phyloP scores from a whole-genome alignment of 192 early-diverging fungal genomes.

The Rhizophlyctis rosea region DNA sequence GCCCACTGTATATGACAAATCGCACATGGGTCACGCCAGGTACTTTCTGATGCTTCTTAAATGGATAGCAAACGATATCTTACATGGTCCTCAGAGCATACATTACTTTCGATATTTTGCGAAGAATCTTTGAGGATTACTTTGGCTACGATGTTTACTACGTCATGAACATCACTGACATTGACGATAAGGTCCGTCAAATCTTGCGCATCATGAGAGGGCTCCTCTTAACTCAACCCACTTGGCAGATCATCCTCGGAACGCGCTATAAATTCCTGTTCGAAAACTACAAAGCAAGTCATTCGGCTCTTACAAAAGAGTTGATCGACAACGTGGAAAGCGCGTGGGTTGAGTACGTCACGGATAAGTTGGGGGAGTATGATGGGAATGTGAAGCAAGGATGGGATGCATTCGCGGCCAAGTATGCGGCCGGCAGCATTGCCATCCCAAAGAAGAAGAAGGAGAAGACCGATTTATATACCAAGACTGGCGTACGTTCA shows the following conservation, averaged over 20 bases:
- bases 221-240: background rate
- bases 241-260: constrained; percentile 64
- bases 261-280: constrained; percentile 83
- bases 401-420: constrained; percentile 55
- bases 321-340: constrained; percentile 53
- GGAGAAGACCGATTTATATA: constrained; percentile 75
- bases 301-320: constrained; percentile 38
- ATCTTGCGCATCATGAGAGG: background rate
- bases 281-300: constrained; percentile 48
- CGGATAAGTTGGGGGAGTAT: constrained; percentile 50
- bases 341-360: constrained; percentile 65
- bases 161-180: constrained; percentile 98
- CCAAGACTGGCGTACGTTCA: constrained; percentile 62
- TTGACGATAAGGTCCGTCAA: constrained; percentile 92
- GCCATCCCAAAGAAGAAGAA: constrained; percentile 38
- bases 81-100: constrained; percentile 62
- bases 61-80: background rate
- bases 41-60: constrained; percentile 24
- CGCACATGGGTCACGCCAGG: constrained; percentile 96
- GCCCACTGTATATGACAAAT: constrained; percentile 94
- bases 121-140: constrained; percentile 92
- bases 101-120: constrained; percentile 88
- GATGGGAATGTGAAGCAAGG: constrained; percentile 38
- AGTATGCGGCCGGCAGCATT: constrained; percentile 14
- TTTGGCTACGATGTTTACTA: constrained; percentile 90